phyloP scores from a whole-genome alignment of 2,329 filamentous ascomycete genomes.

The Neonectria faginata region DNA sequence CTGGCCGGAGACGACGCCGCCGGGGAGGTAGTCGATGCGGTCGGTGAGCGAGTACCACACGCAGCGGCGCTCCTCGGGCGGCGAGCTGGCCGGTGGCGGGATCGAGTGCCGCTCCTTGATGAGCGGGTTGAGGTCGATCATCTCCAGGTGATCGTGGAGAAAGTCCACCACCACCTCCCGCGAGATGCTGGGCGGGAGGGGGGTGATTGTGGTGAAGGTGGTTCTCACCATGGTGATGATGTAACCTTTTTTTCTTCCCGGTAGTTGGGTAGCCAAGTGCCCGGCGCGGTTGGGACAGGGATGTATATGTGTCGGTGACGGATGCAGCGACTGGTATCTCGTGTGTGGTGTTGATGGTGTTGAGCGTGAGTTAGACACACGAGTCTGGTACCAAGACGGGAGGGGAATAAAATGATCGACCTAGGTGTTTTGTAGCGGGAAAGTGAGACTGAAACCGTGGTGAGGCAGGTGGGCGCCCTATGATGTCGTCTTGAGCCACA shows the following conservation, averaged over 20 bases:
- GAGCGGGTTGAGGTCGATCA: slow-evolving; percentile 90
- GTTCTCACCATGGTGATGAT: slow-evolving; percentile 55
- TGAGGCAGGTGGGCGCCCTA: neutral
- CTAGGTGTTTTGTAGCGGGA: neutral
- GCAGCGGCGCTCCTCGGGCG: slow-evolving; percentile 77
- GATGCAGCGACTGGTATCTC: neutral
- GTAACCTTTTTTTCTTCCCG: neutral
- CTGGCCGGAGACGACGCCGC: slow-evolving; percentile 71
- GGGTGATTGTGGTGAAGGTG: slow-evolving; percentile 82
- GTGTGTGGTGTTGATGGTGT: neutral
- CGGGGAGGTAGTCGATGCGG: slow-evolving; percentile 79
- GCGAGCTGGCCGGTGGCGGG: slow-evolving; percentile 73
- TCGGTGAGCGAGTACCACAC: slow-evolving; percentile 86
- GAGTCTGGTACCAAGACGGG: neutral
- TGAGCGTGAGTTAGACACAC: neutral
- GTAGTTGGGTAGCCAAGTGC: slow-evolving; percentile 17
- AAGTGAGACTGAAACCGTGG: neutral
- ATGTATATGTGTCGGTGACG: neutral
- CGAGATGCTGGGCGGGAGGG: slow-evolving; percentile 75
- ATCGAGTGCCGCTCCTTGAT: slow-evolving; percentile 79
- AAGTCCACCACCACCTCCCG: slow-evolving; percentile 79
- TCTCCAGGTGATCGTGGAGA: slow-evolving; percentile 81
- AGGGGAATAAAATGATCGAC: neutral
- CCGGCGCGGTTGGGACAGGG: neutral
- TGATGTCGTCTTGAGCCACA: slow-evolving; percentile 5